Conservation (phyloP, 1,139 yeast genomes). For the Blastobotrys arbuscula region DNA sequence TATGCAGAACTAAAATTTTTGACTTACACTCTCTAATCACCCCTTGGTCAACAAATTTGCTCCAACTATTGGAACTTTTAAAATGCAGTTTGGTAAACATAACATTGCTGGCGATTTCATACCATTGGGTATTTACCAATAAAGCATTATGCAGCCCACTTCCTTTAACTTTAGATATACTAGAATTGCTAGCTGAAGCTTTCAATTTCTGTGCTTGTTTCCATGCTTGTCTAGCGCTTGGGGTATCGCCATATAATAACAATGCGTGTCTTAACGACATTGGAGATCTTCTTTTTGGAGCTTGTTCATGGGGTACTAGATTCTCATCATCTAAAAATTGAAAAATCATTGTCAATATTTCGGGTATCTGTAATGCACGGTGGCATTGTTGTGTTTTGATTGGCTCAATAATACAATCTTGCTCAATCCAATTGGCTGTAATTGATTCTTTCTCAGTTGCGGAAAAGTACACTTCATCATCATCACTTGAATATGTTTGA, state of each 20-base stretch:
- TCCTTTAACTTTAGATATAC: slow-evolving; percentile 6
- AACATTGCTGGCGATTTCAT: slow-evolving; percentile 49
- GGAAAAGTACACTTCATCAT: not conserved
- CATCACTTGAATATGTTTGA: not conserved
- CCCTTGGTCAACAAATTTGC: slow-evolving; percentile 35
- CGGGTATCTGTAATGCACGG: slow-evolving; percentile 67
- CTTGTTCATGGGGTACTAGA: slow-evolving; percentile 51
- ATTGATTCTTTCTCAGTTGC: not conserved
- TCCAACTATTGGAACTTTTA: slow-evolving; percentile 44
- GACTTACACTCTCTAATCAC: slow-evolving; percentile 27
- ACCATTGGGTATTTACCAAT: slow-evolving; percentile 63
- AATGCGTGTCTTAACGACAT: slow-evolving; percentile 59
- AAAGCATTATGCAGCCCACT: slow-evolving; percentile 53
- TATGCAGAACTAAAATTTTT: slow-evolving; percentile 46
- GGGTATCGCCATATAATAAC: slow-evolving; percentile 50
- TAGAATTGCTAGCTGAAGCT: slow-evolving; percentile 6
- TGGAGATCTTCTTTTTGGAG: slow-evolving; percentile 61
- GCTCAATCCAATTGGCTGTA: not conserved
- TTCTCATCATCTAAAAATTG: slow-evolving; percentile 50
- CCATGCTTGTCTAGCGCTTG: slow-evolving; percentile 50
- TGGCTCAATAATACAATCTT: slow-evolving; percentile 1
- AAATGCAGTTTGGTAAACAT: slow-evolving; percentile 55
- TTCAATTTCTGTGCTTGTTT: slow-evolving; percentile 24
- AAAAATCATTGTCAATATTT: slow-evolving; percentile 59
- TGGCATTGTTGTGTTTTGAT: slow-evolving; percentile 27